A percentile compares a stretch with the other conserved stretches of the same genome.
These are phyloP conservation scores for Penicillium samsonianum DNA, from an alignment of 495 filamentous ascomycete species.

Conservation along the genomic window DNA sequence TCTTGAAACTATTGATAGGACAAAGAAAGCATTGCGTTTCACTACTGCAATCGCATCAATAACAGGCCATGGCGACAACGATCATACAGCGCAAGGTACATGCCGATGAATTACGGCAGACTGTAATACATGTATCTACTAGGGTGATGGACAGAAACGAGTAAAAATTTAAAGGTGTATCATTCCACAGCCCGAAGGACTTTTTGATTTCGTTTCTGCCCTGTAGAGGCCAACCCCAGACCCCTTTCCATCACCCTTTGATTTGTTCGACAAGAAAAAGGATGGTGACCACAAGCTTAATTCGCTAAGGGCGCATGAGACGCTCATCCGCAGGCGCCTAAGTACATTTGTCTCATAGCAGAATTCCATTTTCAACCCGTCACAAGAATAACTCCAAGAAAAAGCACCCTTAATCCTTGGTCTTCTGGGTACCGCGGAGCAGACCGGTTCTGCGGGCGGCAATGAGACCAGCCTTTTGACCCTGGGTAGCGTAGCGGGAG, in stretches of 20 bases:
- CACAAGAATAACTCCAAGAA: conserved; percentile 50
- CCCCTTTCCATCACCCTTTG: conserved; percentile 36
- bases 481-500: conserved; percentile 92
- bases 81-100: background rate
- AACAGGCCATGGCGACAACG: background rate
- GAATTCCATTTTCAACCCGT: conserved; percentile 54
- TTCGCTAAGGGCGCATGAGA: conserved; percentile 49
- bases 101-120: background rate
- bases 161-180: conserved; percentile 32
- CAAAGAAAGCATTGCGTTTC: background rate
- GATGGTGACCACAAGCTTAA: conserved; percentile 50
- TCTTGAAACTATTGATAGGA: background rate
- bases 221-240: conserved; percentile 31
- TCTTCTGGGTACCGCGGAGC: conserved; percentile 99
- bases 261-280: conserved; percentile 38
- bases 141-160: conserved; percentile 17
- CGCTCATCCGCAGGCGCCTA: conserved; percentile 51
- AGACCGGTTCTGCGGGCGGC: conserved; percentile 98
- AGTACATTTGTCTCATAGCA: conserved; percentile 55
- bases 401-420: conserved; percentile 70
- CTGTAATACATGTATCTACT: background rate
- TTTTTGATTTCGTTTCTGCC: conserved; percentile 37
- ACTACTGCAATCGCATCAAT: background rate
- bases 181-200: conserved; percentile 31
- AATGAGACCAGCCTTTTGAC: conserved; percentile 99